phyloP scores from a whole-genome alignment of 257 asterid species.

The Apocynum venetum region DNA sequence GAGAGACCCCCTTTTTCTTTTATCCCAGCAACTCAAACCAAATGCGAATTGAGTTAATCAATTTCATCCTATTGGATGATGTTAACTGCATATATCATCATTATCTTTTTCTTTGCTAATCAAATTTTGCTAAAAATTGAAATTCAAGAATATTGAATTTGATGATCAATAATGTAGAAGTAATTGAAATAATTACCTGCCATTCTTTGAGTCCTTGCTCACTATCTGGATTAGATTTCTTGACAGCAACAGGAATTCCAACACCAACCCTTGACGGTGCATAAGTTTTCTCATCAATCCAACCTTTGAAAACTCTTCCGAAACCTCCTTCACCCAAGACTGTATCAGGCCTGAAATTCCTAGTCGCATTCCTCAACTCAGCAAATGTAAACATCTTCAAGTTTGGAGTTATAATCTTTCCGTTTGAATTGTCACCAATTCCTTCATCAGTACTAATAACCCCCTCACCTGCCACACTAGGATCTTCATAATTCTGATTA shows the following conservation, averaged over 20 bases:
- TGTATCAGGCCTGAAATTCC: slow-evolving; percentile 38
- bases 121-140: background rate
- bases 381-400: slow-evolving; percentile 28
- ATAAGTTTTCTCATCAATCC: slow-evolving; percentile 44
- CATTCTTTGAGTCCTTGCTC: slow-evolving; percentile 90
- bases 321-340: slow-evolving; percentile 48
- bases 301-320: slow-evolving; percentile 44
- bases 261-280: slow-evolving; percentile 65
- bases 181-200: slow-evolving; percentile 47
- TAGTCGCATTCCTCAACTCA: slow-evolving; percentile 31
- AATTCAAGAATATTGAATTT: background rate
- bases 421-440: background rate
- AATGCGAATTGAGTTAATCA: background rate
- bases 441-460: background rate
- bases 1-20: background rate
- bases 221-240: slow-evolving; percentile 78
- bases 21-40: background rate
- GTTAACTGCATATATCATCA: too few relatives aligned
- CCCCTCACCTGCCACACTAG: background rate
- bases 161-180: background rate
- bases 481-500: background rate
- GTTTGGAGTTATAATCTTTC: slow-evolving; percentile 23
- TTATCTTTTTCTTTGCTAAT: too few relatives aligned
- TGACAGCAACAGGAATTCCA: slow-evolving; percentile 87
- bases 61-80: background rate